Percentiles rank a stretch among this genome's conserved stretches.
Conservation (phyloP, 2,329 filamentous ascomycete species). For the Teratosphaeria pseudoeucalypti region DNA sequence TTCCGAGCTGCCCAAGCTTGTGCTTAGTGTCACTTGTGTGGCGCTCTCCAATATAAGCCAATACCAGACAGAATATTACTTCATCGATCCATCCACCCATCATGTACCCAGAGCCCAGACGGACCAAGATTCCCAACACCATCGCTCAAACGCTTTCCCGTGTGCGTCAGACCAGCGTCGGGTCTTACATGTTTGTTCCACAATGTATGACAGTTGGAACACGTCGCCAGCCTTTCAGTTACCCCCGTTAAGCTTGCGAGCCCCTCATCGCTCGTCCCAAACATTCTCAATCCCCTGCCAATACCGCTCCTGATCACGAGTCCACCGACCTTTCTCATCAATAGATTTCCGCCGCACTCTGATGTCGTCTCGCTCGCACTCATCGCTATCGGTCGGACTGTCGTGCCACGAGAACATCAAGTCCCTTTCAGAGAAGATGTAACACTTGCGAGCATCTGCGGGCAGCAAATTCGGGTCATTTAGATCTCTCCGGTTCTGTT, state of each 20-base stretch:
- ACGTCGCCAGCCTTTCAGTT: no score
- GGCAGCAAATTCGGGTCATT: constrained; percentile 13
- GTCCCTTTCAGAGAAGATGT: constrained; percentile 17
- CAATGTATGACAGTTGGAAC: no score
- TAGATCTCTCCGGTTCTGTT: constrained; percentile 12
- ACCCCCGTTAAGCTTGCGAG: background rate
- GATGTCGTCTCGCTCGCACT: constrained; percentile 12
- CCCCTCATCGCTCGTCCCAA: constrained; percentile 13
- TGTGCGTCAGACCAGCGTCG: background rate
- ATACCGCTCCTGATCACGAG: constrained; percentile 19
- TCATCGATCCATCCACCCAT: background rate
- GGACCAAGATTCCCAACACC: background rate
- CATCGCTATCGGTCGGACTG: constrained; percentile 3
- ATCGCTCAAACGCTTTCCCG: background rate
- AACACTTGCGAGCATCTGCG: constrained; percentile 13
- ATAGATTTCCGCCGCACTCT: constrained; percentile 11
- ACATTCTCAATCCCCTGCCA: constrained; percentile 20
- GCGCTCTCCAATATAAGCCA: background rate
- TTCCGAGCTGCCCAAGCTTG: no score
- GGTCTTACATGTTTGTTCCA: no score
- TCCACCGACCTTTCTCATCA: constrained; percentile 13
- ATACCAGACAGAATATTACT: background rate
- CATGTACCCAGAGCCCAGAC: background rate
- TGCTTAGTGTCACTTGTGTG: background rate
- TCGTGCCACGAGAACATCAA: constrained; percentile 20